Evolutionary conservation across 306 rosid genomes (phyloP), one percentile per base, ranked within the genome.

Genomic region (Vicia villosa): DNA sequence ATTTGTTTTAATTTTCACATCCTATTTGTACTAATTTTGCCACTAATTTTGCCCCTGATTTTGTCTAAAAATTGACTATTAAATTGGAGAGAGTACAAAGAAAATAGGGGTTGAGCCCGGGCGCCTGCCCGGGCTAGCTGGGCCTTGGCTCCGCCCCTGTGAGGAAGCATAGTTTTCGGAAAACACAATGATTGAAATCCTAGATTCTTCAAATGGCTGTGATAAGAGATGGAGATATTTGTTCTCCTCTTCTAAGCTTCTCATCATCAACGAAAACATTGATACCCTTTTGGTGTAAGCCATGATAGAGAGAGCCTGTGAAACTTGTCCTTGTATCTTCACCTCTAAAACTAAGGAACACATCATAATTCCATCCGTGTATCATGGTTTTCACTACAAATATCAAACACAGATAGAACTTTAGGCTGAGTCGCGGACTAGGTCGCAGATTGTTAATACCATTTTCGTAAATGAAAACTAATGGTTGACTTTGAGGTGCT

Each of bases 121-220:
- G n/a, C n/a, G n/a, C n/a, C n/a, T n/a, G n/a, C n/a, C n/a, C n/a
- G n/a, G n/a, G n/a, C n/a, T n/a, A n/a, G n/a, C n/a, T n/a, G n/a
- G n/a, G n/a, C n/a, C n/a, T n/a, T n/a, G n/a, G n/a, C n/a, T n/a
- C n/a, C n/a, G n/a, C n/a, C n/a, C n/a, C n/a, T n/a, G n/a, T 16
- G 79, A 79, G 7, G 69, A 63, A 10, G 77, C 83, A 70, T 82
- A 85, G 51, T 79, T 85, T 17, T 74, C 22, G 4, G 86, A 77
- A 16, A 85, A 79, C 9, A 85, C 74, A 59, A 85, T 70, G 67
- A 85, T 70, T 0, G 84, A 68, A 41, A 80, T 76, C 16, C 83
- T 85, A 1, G 89, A 82, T 10, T 77, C 66, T 45, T 85, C 75
- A 19, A 19, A 85, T 80, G 0, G 84, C 89, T 73, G 9, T 68